Conservation (phyloP, 352 stramenopile genomes). For the Globisporangium emineosum region DNA sequence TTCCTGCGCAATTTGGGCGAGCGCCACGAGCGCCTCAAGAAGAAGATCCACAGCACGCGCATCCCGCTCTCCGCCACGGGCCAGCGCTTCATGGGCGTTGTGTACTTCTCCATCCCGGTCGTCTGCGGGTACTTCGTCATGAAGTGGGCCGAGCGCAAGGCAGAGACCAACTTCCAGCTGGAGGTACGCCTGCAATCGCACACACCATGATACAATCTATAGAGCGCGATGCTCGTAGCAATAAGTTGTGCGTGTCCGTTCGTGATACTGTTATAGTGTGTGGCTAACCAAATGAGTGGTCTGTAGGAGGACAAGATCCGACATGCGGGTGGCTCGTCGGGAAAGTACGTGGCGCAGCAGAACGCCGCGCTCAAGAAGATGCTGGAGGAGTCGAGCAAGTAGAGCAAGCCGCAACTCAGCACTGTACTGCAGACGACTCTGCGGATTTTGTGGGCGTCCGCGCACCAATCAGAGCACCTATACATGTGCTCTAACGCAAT, state of each 20-base stretch:
- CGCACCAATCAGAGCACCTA: not conserved
- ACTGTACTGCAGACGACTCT: not conserved
- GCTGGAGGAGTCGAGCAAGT: constrained; percentile 35
- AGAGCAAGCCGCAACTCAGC: not conserved
- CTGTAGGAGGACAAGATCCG: constrained; percentile 66
- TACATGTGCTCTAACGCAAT: not conserved
- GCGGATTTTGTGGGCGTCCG: not conserved
- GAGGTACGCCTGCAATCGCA: constrained; percentile 34
- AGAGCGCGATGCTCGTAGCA: no score
- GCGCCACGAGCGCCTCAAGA: constrained; percentile 89
- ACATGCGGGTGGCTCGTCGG: constrained; percentile 38
- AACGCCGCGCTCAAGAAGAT: constrained; percentile 63
- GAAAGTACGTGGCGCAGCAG: constrained; percentile 56
- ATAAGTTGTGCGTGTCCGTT: not conserved
- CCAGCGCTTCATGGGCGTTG: constrained; percentile 79
- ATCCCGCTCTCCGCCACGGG: constrained; percentile 88
- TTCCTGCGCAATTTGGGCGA: constrained; percentile 69
- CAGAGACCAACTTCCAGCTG: constrained; percentile 70
- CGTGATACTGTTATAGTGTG: constrained; percentile 6
- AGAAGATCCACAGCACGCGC: constrained; percentile 88
- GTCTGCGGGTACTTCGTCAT: constrained; percentile 90
- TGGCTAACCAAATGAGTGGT: not conserved
- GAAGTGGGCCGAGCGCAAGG: constrained; percentile 83
- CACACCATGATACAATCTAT: no score
- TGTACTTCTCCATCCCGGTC: constrained; percentile 91